These are phyloP conservation scores for Moesziomyces antarcticus DNA, from an alignment of 1,284 basidiomycete species.

Conservation along the genomic window DNA sequence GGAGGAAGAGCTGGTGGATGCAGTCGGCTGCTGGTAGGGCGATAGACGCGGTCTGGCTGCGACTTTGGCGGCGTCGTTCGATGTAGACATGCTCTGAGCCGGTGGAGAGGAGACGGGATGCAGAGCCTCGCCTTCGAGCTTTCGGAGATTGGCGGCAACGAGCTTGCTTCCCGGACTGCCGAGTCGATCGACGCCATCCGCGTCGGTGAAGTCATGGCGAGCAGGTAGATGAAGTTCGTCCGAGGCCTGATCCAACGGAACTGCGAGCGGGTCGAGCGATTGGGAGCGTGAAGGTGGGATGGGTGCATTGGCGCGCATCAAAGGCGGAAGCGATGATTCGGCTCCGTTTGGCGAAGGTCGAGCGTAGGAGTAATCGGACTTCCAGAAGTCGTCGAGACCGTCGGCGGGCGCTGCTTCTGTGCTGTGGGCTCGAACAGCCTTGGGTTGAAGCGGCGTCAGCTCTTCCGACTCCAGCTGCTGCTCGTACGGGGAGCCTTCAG, in stretches of 20 bases:
- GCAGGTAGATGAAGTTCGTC: background rate
- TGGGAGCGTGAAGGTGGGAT: conserved; percentile 40
- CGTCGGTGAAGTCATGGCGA: background rate
- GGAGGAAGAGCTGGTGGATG: conserved; percentile 18
- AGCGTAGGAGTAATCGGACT: conserved; percentile 34
- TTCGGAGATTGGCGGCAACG: conserved; percentile 30
- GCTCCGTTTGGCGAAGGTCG: conserved; percentile 8
- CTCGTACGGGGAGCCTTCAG: conserved; percentile 9
- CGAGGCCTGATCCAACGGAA: conserved; percentile 1
- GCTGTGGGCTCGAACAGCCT: background rate
- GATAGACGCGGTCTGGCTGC: background rate
- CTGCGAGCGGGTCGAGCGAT: conserved; percentile 32
- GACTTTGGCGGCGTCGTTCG: background rate
- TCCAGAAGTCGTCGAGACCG: conserved; percentile 30
- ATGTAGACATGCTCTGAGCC: too few species aligned
- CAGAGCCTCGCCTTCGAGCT: conserved; percentile 11
- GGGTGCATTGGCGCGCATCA: conserved; percentile 33
- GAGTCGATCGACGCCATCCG: background rate
- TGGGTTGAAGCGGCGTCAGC: background rate
- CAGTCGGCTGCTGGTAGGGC: conserved; percentile 9
- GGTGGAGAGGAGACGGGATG: conserved; percentile 4
- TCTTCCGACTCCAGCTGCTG: conserved; percentile 1
- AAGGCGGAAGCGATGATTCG: conserved; percentile 23
- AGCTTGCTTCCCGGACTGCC: conserved; percentile 4
- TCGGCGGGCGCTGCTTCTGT: background rate